Evolutionary conservation across 441 rosid genomes (phyloP).

Genomic region (Populus hybrid): DNA sequence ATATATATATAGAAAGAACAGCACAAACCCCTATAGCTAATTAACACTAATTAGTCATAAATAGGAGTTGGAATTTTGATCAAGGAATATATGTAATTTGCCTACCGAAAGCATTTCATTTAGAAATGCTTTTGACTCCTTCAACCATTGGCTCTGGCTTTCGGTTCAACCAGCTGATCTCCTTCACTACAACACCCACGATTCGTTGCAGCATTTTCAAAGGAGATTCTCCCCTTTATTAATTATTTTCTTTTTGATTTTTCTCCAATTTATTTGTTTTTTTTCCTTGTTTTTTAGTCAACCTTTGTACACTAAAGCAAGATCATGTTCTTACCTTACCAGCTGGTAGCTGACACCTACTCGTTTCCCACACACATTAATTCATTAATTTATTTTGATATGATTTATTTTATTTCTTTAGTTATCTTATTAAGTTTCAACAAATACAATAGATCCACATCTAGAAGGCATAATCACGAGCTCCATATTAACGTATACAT

Average conservation of each 20-base stretch:
- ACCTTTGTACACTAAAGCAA: neutral
- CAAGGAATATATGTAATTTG: neutral
- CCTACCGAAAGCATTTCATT: constrained; percentile 26
- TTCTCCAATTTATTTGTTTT: neutral
- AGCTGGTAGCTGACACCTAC: too few relatives aligned
- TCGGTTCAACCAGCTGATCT: constrained; percentile 5
- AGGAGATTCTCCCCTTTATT: too few relatives aligned
- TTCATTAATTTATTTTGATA: too few relatives aligned
- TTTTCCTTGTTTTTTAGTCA: constrained; percentile 1
- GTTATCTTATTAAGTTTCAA: too few relatives aligned
- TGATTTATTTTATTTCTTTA: too few relatives aligned
- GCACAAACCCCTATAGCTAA: too few relatives aligned
- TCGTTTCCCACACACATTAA: too few relatives aligned
- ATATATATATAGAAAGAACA: neutral
- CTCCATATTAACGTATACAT: too few relatives aligned
- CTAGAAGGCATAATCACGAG: too few relatives aligned
- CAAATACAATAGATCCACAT: too few relatives aligned
- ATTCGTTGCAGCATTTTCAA: neutral
- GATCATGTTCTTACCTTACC: too few relatives aligned
- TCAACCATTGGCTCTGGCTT: constrained; percentile 10
- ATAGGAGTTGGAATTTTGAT: constrained; percentile 4
- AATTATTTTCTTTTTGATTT: neutral
- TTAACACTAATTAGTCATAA: neutral
- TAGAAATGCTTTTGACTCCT: constrained; percentile 25
- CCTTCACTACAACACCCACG: neutral